These are phyloP conservation scores for Ustilago hordei DNA, from an alignment of 1,284 basidiomycete genomes.

Conservation along the genomic window DNA sequence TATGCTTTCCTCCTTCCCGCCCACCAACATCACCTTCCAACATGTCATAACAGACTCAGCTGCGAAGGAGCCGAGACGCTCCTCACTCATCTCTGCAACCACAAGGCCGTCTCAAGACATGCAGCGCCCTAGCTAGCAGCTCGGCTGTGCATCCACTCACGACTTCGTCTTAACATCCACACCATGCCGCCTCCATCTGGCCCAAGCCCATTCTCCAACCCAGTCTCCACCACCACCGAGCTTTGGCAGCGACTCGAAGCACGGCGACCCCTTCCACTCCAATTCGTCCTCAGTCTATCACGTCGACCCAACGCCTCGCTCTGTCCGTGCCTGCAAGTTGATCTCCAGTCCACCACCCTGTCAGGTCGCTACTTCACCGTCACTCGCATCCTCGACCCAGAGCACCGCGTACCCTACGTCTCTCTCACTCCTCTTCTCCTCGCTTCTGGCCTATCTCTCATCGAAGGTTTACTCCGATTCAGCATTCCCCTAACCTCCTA, in stretches of 20 bases:
- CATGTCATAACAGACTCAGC: background rate
- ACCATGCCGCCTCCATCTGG: background rate
- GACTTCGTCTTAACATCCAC: background rate
- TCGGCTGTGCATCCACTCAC: no score
- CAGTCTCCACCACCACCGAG: background rate
- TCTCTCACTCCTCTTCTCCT: slow-evolving; percentile 33
- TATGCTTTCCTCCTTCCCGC: background rate
- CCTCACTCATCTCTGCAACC: no score
- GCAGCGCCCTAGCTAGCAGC: no score
- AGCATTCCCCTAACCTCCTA: slow-evolving; percentile 1
- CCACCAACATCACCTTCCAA: background rate
- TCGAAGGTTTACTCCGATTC: slow-evolving; percentile 40
- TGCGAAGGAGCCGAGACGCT: background rate
- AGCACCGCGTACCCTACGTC: slow-evolving; percentile 41
- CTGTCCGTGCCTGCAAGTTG: slow-evolving; percentile 32
- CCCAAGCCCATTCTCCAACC: slow-evolving; percentile 3
- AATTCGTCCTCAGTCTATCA: slow-evolving; percentile 31
- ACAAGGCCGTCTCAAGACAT: no score
- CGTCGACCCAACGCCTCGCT: slow-evolving; percentile 32
- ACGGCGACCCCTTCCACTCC: slow-evolving; percentile 20
- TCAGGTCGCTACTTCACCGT: slow-evolving; percentile 4
- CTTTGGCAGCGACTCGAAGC: slow-evolving; percentile 27
- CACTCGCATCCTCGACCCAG: slow-evolving; percentile 47
- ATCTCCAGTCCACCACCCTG: background rate
- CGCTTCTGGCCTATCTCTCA: slow-evolving; percentile 16